Conservation (phyloP, 345 rosid species). For the Eucalyptus sp. region DNA sequence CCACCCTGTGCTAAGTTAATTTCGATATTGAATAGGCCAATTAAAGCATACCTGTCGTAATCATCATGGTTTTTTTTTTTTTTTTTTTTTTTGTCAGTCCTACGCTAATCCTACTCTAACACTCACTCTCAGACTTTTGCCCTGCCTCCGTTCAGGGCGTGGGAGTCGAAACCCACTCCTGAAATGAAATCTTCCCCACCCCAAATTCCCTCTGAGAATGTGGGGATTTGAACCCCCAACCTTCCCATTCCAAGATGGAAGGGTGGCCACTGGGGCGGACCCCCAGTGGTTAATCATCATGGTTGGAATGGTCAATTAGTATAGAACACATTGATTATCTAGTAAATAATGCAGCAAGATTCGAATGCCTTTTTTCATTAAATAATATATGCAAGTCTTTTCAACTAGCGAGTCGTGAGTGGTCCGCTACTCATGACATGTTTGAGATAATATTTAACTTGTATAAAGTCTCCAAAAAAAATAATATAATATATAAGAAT, state of each 20-base stretch:
- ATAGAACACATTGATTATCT: neutral
- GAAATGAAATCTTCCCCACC: too few species aligned
- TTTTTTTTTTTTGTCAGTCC: too few species aligned
- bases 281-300: neutral
- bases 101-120: too few species aligned
- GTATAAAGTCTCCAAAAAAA: neutral
- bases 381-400: neutral
- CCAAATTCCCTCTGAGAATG: too few species aligned
- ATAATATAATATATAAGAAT: neutral
- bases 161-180: too few species aligned
- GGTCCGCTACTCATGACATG: neutral
- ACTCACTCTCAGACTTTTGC: too few species aligned
- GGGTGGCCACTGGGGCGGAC: too few species aligned
- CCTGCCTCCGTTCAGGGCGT: too few species aligned
- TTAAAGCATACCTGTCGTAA: neutral
- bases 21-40: neutral
- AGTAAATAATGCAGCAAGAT: neutral
- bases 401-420: neutral
- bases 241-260: too few species aligned
- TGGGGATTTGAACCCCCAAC: too few species aligned
- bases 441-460: neutral
- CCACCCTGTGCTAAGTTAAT: neutral
- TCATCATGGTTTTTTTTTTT: neutral
- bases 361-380: neutral
- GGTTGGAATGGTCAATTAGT: neutral